phyloP scores from a whole-genome alignment of 306 rosid genomes.

The Inga laurina region DNA sequence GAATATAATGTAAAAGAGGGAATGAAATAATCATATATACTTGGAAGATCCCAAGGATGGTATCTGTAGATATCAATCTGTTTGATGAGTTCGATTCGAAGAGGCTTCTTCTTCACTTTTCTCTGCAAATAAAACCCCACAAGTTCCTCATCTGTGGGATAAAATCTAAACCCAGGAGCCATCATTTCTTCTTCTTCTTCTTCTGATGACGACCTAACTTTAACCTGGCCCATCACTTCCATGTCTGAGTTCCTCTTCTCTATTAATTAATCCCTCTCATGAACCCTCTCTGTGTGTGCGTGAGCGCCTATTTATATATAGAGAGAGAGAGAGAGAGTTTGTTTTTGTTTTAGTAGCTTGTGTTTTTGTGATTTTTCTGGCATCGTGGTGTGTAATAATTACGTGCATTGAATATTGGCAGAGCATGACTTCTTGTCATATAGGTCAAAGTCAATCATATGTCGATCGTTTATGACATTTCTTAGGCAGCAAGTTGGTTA shows the following conservation, averaged over 20 bases:
- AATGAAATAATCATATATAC: conserved; percentile 40
- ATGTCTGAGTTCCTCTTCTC: conserved; percentile 21
- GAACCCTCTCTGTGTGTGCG: neutral
- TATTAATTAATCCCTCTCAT: neutral
- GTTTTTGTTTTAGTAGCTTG: neutral
- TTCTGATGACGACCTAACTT: neutral
- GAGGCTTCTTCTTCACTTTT: conserved; percentile 73
- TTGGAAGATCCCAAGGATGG: conserved; percentile 99
- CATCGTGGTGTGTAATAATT: neutral
- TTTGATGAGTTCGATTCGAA: conserved; percentile 74
- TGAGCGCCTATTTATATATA: too few relatives aligned
- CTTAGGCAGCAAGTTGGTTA: neutral
- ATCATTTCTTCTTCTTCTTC: conserved; percentile 48
- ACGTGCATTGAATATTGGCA: neutral
- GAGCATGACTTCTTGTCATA: neutral
- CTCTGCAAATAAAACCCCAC: conserved; percentile 76
- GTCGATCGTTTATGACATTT: neutral
- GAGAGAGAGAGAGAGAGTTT: too few relatives aligned
- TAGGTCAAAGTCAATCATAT: neutral
- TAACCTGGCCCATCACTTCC: conserved; percentile 37
- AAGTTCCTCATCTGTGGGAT: conserved; percentile 95
- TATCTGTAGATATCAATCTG: conserved; percentile 89
- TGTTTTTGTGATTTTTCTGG: neutral
- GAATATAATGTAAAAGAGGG: neutral
- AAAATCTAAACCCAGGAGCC: conserved; percentile 93